phyloP scores from a whole-genome alignment of 208 protist genomes.

The Trypanosoma lewisi region DNA sequence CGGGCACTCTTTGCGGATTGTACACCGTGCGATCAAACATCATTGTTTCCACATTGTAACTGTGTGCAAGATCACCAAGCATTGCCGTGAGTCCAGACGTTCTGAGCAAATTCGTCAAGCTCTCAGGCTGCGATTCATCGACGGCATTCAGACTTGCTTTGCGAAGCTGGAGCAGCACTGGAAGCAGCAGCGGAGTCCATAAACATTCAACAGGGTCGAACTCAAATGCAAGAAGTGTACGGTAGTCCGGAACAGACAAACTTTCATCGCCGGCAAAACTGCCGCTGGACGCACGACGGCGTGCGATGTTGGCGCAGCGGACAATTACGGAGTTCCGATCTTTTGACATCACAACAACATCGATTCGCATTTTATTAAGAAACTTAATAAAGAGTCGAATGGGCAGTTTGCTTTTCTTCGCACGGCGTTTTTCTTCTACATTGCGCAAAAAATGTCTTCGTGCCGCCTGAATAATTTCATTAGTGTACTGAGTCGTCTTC shows the following conservation, averaged over 20 bases:
- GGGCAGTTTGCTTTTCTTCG: constrained; percentile 22
- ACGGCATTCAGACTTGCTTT: neutral
- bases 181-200: constrained; percentile 47
- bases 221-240: constrained; percentile 43
- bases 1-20: constrained; percentile 19
- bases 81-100: neutral
- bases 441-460: constrained; percentile 30
- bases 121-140: neutral
- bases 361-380: constrained; percentile 23
- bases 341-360: constrained; percentile 23
- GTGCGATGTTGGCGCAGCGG: neutral
- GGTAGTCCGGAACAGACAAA: neutral
- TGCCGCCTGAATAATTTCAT: constrained; percentile 46
- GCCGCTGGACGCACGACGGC: neutral
- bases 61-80: neutral
- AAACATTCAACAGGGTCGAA: constrained; percentile 35
- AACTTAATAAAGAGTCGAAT: constrained; percentile 21
- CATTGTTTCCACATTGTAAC: constrained; percentile 8
- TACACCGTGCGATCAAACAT: constrained; percentile 20
- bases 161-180: neutral
- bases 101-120: neutral
- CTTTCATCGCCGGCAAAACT: neutral
- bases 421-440: constrained; percentile 17
- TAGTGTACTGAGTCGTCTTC: constrained; percentile 45
- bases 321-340: neutral